Conservation (phyloP, 352 stramenopile species). For the Bremia lactucae region DNA sequence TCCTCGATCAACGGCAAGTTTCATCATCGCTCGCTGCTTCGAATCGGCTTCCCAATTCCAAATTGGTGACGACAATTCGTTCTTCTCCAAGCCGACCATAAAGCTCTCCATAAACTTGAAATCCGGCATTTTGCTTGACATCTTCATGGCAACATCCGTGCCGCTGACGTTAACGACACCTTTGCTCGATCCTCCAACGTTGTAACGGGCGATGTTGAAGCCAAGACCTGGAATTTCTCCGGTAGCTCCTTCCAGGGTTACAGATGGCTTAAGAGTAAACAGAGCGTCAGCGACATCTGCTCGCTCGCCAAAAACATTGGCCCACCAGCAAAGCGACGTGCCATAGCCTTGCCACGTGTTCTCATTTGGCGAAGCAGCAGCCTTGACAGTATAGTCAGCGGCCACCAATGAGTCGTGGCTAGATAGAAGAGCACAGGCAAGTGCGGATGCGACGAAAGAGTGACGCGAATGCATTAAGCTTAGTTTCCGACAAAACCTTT, state of each 20-base stretch:
- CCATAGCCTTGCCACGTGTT: slow-evolving; percentile 40
- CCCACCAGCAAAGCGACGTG: slow-evolving; percentile 49
- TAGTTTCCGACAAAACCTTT: no score
- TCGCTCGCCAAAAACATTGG: slow-evolving; percentile 42
- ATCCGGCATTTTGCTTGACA: slow-evolving; percentile 35
- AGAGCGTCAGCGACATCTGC: slow-evolving; percentile 36
- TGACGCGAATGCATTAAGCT: slow-evolving; percentile 15
- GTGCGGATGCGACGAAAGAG: slow-evolving; percentile 10
- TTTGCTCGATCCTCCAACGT: slow-evolving; percentile 35
- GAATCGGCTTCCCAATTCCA: slow-evolving; percentile 46
- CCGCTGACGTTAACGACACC: slow-evolving; percentile 32
- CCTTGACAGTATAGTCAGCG: slow-evolving; percentile 19
- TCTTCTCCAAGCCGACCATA: slow-evolving; percentile 42
- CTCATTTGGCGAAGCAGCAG: slow-evolving; percentile 13
- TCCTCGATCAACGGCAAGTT: slow-evolving; percentile 25
- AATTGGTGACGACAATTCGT: slow-evolving; percentile 24
- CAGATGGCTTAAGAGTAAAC: slow-evolving; percentile 34
- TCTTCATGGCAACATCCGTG: slow-evolving; percentile 29
- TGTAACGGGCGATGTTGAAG: slow-evolving; percentile 53
- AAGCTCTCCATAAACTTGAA: slow-evolving; percentile 43
- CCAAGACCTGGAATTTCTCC: slow-evolving; percentile 27
- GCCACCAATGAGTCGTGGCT: slow-evolving; percentile 3
- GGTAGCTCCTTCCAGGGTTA: slow-evolving; percentile 14
- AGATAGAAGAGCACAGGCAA: slow-evolving; percentile 10
- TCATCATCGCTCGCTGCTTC: slow-evolving; percentile 32